Evolutionary conservation across 306 rosid species (phyloP).

Genomic region (Comarum palustre): DNA sequence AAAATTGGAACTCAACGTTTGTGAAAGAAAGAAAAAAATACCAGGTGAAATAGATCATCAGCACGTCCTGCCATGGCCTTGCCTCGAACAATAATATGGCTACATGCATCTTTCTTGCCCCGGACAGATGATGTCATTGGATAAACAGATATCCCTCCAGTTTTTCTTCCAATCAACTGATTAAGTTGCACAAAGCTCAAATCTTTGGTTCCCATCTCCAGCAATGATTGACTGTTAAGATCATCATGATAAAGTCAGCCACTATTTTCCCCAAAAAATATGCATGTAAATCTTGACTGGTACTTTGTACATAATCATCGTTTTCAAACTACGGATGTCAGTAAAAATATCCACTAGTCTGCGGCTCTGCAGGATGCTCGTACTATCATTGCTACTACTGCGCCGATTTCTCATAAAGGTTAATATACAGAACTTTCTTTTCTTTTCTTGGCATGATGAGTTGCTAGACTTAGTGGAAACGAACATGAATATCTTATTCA

Average conservation of each 20-base stretch:
- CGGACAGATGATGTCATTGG: conserved; percentile 82
- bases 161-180: conserved; percentile 95
- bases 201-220: conserved; percentile 99
- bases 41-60: conserved; percentile 90
- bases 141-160: conserved; percentile 97
- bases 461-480: background rate
- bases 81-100: conserved; percentile 85
- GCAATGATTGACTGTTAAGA: conserved; percentile 86
- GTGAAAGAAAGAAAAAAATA: conserved; percentile 29
- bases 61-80: conserved; percentile 89
- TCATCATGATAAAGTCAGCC: conserved; percentile 26
- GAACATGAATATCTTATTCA: background rate
- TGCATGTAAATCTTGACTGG: background rate
- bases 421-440: background rate
- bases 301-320: background rate
- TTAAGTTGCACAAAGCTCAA: conserved; percentile 87
- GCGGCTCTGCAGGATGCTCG: background rate
- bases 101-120: conserved; percentile 75
- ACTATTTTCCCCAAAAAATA: background rate
- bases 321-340: background rate
- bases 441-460: background rate
- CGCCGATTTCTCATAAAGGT: background rate
- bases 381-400: background rate
- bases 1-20: background rate
- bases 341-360: background rate